Evolutionary conservation across 495 filamentous ascomycete genomes (phyloP).

Genomic region (Hypoxylon fragiforme): DNA sequence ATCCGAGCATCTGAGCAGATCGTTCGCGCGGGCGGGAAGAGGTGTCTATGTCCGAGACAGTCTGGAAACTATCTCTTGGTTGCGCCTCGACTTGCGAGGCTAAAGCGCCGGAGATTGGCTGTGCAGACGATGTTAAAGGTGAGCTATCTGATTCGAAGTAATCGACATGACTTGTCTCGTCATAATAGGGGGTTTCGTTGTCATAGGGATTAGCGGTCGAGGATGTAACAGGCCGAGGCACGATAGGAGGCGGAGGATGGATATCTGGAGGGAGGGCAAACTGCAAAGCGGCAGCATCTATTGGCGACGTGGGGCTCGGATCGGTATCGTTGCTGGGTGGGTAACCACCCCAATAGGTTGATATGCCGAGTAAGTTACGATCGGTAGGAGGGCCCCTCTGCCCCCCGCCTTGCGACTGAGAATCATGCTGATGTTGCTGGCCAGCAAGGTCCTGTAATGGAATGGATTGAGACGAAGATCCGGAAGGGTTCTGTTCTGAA

Average conservation of each 20-base stretch:
- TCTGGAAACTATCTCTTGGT: slow-evolving; percentile 66
- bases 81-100: slow-evolving; percentile 56
- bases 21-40: slow-evolving; percentile 47
- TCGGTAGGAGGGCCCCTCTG: slow-evolving; percentile 34
- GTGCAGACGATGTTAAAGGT: slow-evolving; percentile 62
- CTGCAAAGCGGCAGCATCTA: slow-evolving; percentile 51
- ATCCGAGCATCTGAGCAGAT: slow-evolving; percentile 49
- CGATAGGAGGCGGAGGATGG: slow-evolving; percentile 19
- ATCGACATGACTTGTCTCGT: slow-evolving; percentile 55
- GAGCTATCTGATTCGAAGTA: slow-evolving; percentile 72
- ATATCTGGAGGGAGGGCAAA: slow-evolving; percentile 54
- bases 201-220: slow-evolving; percentile 42
- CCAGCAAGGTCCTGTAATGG: slow-evolving; percentile 80
- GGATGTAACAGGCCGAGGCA: slow-evolving; percentile 31
- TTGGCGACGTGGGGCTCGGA: slow-evolving; percentile 43
- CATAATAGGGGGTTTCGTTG: slow-evolving; percentile 51
- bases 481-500: slow-evolving; percentile 28
- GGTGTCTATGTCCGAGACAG: slow-evolving; percentile 52
- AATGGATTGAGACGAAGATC: slow-evolving; percentile 68
- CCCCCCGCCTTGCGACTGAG: slow-evolving; percentile 37
- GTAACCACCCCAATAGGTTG: slow-evolving; percentile 52
- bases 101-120: slow-evolving; percentile 68
- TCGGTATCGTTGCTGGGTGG: slow-evolving; percentile 38
- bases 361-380: slow-evolving; percentile 46
- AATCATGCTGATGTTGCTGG: slow-evolving; percentile 52